Base-by-base conservation (phyloP, 2,329 filamentous ascomycete genomes). In the Diaporthe sp. region DNA sequence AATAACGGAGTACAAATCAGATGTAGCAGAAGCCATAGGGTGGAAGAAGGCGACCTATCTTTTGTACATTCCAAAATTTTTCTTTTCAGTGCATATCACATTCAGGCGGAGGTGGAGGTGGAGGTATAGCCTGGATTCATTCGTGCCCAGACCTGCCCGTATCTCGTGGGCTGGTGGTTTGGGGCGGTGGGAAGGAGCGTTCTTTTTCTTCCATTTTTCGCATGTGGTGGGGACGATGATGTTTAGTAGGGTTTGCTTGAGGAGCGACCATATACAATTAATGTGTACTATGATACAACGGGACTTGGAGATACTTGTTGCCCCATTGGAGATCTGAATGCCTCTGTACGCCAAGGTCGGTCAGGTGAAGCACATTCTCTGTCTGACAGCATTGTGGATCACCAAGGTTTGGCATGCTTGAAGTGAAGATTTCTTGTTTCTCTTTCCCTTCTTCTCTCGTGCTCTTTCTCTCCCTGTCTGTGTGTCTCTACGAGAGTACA, bases 271-370 rank as follows among this genome's bases (percentile, higher is more conserved):
- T 64, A 72, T 64, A 72, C 70, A 72, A 61, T 64, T 72, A 72
- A 72, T 72, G 70, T 72, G 57, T 72, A 72, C 70, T 72, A 72
- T 72, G 70, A 64, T 42, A 64, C 45, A 54, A 40, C 19, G 17
- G 69, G 22, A 33, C 40, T 22, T 38, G 22, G 7, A 7, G 40
- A 28, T 12, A 47, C 8, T 42, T 15, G n/a, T 45, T 30, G 5
- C 38, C 17, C 33, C 33, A 3, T 10, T 7, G 8, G 42, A 17
- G 4, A 19, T 19, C 5, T 10, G 17, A n/a, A 15, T 40, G 13
- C 28, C 17, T 42, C 25, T 10, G 17, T 40, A 10, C 47, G 28
- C 10, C 19, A 12, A 35, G 25, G 25, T 19, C 55, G 55, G 30
- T n/a, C n/a, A n/a, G n/a, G 13, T 3, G 35, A 28, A 6, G 28